Base-by-base conservation (phyloP, 1,284 basidiomycete species). In the Sanghuangporus sanghuang region DNA sequence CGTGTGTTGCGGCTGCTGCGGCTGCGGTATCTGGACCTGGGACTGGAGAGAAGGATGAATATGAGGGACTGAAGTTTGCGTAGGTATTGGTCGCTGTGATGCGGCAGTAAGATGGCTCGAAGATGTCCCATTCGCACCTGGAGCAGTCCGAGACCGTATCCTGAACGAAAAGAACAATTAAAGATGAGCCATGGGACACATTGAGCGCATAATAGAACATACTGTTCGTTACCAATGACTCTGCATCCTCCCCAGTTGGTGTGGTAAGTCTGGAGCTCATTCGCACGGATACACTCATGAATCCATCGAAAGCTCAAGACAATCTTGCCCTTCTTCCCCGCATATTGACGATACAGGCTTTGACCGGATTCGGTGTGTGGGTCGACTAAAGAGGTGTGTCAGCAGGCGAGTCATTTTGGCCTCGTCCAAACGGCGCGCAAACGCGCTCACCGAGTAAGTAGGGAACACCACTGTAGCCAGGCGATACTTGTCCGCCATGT, bases 361-460 rank as follows among this genome's bases (percentile, higher is more conserved):
- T 92, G 90, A 3, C 90, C 91, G n/a, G 89, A 88, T 64, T 85
- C 79, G 69, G 86, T 89, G 68, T 85, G 80, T 6, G 91, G 87
- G 69, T 92, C 85, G 66, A 90, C 87, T 89, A 64, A n/a, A 61
- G 38, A 21, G 67, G 70, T 67, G 58, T 66, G 65, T 68, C 55
- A 64, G 66, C 63, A 49, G 55, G 40, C 53, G 53, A 58, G 36
- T 18, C 59, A 16, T 38, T 14, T 32, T 54, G 6, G 14, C 14
- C 57, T 50, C 36, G 36, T 50, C 40, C 35, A 35, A 32, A 46
- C 8, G 6, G 38, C 16, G 48, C 38, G 63, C 59, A 55, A 63
- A 49, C 64, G 27, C 38, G 62, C 84, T 58, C 68, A 89, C 90
- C 90, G 64, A 93, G 79, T 62, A 93, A 87, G 71, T 90, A 91